A percentile compares a stretch with the other conserved stretches of the same genome.
phyloP scores from a whole-genome alignment of 768 basidiomycete species.

The Auricularia heimuer region DNA sequence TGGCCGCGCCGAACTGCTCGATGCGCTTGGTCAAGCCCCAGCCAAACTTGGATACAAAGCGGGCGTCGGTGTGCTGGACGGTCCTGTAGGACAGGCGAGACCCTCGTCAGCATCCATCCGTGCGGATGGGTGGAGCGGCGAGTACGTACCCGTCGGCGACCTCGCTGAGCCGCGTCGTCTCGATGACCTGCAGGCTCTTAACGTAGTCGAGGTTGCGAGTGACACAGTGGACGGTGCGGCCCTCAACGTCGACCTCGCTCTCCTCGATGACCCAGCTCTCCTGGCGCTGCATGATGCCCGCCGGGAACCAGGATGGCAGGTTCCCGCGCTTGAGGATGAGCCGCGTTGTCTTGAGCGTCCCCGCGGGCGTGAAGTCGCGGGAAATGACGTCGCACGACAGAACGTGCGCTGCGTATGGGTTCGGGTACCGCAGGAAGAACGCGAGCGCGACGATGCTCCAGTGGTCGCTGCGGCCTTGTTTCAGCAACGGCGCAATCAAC shows the following conservation, averaged over 20 bases:
- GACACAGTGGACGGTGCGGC: constrained; percentile 61
- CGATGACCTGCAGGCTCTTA: constrained; percentile 88
- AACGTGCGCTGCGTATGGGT: constrained; percentile 89
- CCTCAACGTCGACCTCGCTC: constrained; percentile 83
- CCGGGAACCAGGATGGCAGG: constrained; percentile 86
- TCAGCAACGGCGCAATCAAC: constrained; percentile 1
- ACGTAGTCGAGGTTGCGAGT: constrained; percentile 91
- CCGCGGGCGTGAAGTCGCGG: constrained; percentile 59
- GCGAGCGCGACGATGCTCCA: constrained; percentile 90
- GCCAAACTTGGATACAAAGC: constrained; percentile 81
- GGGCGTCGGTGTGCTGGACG: constrained; percentile 75
- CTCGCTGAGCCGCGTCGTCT: constrained; percentile 64
- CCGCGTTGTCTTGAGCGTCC: constrained; percentile 74
- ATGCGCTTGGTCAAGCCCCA: constrained; percentile 84
- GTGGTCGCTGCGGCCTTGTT: constrained; percentile 55
- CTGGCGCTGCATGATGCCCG: constrained; percentile 69
- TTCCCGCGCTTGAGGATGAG: constrained; percentile 88
- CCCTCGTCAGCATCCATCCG: not conserved
- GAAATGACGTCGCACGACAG: constrained; percentile 93
- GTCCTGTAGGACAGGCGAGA: constrained; percentile 45
- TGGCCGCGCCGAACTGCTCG: constrained; percentile 73
- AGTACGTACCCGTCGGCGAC: constrained; percentile 54
- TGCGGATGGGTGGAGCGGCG: not conserved
- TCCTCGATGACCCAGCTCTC: constrained; percentile 95
- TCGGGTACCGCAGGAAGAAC: constrained; percentile 92